These are phyloP conservation scores for Xylariaceae sp. DNA, from an alignment of 2,329 filamentous ascomycete species.

Conservation along the genomic window DNA sequence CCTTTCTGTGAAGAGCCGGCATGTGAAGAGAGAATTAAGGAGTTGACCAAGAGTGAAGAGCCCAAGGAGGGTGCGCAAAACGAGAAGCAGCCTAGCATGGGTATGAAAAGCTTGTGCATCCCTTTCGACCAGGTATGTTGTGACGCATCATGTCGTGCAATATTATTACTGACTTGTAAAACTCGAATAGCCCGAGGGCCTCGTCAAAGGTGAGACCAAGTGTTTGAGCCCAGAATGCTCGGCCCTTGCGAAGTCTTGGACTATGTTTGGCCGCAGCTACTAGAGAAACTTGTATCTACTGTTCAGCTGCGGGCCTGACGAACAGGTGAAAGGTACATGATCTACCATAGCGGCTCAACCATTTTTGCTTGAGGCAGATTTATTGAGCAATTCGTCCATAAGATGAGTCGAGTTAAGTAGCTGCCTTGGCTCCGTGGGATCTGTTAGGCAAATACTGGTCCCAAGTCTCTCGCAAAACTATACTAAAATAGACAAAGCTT, in stretches of 20 bases:
- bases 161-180: slow-evolving; percentile 74
- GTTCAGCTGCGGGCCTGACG: not conserved
- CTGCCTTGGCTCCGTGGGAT: too few relatives aligned
- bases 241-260: slow-evolving; percentile 79
- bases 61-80: slow-evolving; percentile 61
- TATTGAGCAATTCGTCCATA: too few relatives aligned
- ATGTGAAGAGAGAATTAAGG: slow-evolving; percentile 96
- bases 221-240: slow-evolving; percentile 90
- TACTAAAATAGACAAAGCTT: too few relatives aligned
- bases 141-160: not conserved
- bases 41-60: slow-evolving; percentile 79
- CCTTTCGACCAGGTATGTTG: slow-evolving; percentile 69
- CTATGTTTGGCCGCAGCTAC: slow-evolving; percentile 86
- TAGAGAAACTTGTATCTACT: slow-evolving; percentile 39
- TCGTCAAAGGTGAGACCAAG: slow-evolving; percentile 82
- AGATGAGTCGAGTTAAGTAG: too few relatives aligned
- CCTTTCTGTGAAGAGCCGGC: slow-evolving; percentile 82
- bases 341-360: not conserved
- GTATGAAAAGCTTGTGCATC: slow-evolving; percentile 76
- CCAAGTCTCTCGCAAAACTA: too few relatives aligned
- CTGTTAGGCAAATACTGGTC: too few relatives aligned
- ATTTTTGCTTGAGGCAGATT: too few relatives aligned
- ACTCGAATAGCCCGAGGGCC: slow-evolving; percentile 71
- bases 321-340: not conserved
- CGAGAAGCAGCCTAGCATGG: slow-evolving; percentile 62